Evolutionary conservation across 2,329 filamentous ascomycete genomes (phyloP).

Genomic region (Fusarium sp.): DNA sequence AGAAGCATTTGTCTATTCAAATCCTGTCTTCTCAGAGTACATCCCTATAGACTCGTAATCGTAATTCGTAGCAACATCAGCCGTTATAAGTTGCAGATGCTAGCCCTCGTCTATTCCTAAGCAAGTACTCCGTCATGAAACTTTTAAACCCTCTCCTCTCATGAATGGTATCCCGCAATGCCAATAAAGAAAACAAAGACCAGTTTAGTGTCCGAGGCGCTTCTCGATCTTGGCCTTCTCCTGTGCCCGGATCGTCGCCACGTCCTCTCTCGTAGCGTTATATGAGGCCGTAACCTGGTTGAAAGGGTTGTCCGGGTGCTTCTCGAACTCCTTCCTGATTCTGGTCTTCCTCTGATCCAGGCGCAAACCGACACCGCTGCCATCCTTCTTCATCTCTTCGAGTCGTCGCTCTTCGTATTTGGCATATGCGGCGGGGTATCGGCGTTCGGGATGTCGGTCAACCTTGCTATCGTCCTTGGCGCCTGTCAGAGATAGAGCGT

Average conservation of each 20-base stretch:
- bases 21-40: neutral
- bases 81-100: slow-evolving; percentile 21
- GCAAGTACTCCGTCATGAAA: slow-evolving; percentile 28
- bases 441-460: slow-evolving; percentile 88
- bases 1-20: slow-evolving; percentile 1
- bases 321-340: slow-evolving; percentile 93
- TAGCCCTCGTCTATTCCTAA: slow-evolving; percentile 38
- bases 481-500: slow-evolving; percentile 78
- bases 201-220: slow-evolving; percentile 63
- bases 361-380: slow-evolving; percentile 76
- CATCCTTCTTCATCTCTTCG: slow-evolving; percentile 87
- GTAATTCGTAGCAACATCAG: slow-evolving; percentile 10
- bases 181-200: neutral
- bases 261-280: slow-evolving; percentile 83
- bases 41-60: slow-evolving; percentile 1
- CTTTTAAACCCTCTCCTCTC: slow-evolving; percentile 13
- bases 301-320: slow-evolving; percentile 94
- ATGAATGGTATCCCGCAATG: slow-evolving; percentile 8
- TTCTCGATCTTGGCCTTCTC: slow-evolving; percentile 82
- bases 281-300: slow-evolving; percentile 84
- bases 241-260: slow-evolving; percentile 71
- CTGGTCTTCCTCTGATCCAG: slow-evolving; percentile 86
- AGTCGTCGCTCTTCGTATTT: slow-evolving; percentile 85
- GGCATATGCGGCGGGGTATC: slow-evolving; percentile 87
- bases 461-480: slow-evolving; percentile 74